Conservation (phyloP, 805 yeast genomes). For the Lachancea cidri region DNA sequence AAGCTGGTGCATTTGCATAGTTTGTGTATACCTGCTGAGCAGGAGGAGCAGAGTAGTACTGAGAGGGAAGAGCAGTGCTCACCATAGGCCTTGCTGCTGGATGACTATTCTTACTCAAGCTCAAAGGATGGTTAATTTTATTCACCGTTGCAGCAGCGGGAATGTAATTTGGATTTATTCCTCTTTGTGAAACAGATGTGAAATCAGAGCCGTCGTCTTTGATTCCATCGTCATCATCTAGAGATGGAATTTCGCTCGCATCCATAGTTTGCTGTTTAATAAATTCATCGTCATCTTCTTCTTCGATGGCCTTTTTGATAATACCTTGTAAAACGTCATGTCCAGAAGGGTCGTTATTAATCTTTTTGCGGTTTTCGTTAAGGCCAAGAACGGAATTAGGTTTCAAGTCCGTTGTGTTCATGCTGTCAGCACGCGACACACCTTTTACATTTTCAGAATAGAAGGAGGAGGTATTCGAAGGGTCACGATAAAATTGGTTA, state of each 20-base stretch:
- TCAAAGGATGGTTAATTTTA: conserved; percentile 4
- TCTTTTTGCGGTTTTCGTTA: conserved; percentile 19
- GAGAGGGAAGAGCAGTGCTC: background rate
- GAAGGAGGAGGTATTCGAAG: conserved; percentile 7
- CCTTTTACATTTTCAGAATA: conserved; percentile 3
- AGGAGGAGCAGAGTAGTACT: background rate
- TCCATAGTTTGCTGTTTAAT: conserved; percentile 16
- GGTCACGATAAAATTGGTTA: conserved; percentile 2
- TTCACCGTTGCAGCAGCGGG: conserved; percentile 6
- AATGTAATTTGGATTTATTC: conserved; percentile 54
- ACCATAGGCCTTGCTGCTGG: too few relatives aligned
- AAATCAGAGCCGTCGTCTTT: conserved; percentile 51
- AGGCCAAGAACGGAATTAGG: conserved; percentile 19
- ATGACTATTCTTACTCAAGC: too few relatives aligned
- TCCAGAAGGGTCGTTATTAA: conserved; percentile 12
- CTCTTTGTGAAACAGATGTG: conserved; percentile 76
- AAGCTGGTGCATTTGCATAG: background rate
- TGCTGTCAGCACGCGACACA: conserved; percentile 5
- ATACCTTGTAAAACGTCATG: conserved; percentile 24
- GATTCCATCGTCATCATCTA: conserved; percentile 24
- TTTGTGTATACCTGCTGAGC: background rate
- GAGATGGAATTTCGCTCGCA: conserved; percentile 15
- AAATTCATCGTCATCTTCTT: conserved; percentile 17
- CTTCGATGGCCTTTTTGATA: conserved; percentile 17
- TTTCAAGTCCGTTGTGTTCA: conserved; percentile 6